Base-by-base conservation (phyloP, 768 basidiomycete species). In the Clathrus columnatus region DNA sequence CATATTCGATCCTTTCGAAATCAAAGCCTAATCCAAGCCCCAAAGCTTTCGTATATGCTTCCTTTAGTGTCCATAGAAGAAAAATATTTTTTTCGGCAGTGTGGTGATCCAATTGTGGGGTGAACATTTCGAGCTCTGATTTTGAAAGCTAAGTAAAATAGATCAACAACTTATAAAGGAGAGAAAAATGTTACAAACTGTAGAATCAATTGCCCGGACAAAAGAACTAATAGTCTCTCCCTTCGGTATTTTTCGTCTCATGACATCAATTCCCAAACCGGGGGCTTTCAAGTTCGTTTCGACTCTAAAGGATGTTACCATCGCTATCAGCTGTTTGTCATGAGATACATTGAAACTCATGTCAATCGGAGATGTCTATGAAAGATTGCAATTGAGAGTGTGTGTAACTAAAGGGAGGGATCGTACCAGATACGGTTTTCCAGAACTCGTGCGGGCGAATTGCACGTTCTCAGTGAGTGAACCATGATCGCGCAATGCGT, bases 61-160 rank as follows among this genome's bases (percentile, higher is more conserved):
- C 91, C 69, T 94, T 94, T 65, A 89, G 69, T 6, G 91, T 91
- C 91, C 91, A 93, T 60, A 90, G 79, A 75, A 84, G 84, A 63
- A 85, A 89, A 66, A 92, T 23, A 27, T 48, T 48, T 36, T 26
- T 20, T 44, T 36, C 44, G 32, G 23, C 44, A 8, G 16, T 11
- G 1, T 26, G 26, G 28, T 8, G 14, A 21, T 48, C 36, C 43
- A 46, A n/a, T 26, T 26, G 47, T n/a, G 54, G 20, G 8, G 30
- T 50, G n/a, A 54, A 28, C 6, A 41, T 30, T 17, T 21, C 41
- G 24, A 50, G 17, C 47, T 41, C 28, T 54, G 48, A n/a, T 17
- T 23, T 17, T 18, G 36, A 56, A 46, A 58, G 28, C 23, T 53
- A 17, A 11, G 20, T 17, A 29, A 28, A 11, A 46, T 46, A n/a